A percentile compares a stretch with the other conserved stretches of the same genome.
These are phyloP conservation scores for Xylaria bambusicola DNA, from an alignment of 495 filamentous ascomycete species.

Conservation along the genomic window DNA sequence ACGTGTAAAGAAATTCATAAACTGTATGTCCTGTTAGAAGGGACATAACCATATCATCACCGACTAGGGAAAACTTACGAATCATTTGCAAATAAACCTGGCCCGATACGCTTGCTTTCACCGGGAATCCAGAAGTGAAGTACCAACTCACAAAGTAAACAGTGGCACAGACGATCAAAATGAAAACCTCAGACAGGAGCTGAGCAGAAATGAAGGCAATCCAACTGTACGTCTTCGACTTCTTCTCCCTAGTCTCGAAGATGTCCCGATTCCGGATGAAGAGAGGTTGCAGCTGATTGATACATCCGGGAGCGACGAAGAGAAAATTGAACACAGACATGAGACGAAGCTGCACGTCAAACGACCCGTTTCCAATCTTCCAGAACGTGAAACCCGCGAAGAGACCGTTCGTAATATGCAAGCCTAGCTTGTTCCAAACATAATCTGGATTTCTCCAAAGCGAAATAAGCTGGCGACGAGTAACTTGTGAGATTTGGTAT, in stretches of 20 bases:
- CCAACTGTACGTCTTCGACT: constrained; percentile 63
- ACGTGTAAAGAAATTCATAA: constrained; percentile 51
- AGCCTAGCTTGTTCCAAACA: constrained; percentile 57
- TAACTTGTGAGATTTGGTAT: constrained; percentile 51
- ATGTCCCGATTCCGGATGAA: constrained; percentile 56
- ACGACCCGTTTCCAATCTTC: constrained; percentile 32
- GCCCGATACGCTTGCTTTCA: constrained; percentile 44
- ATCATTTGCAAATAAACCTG: constrained; percentile 47
- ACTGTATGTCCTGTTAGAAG: constrained; percentile 11
- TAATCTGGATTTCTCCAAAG: constrained; percentile 66
- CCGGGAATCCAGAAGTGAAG: constrained; percentile 56
- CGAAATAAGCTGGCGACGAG: constrained; percentile 54
- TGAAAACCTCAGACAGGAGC: constrained; percentile 45
- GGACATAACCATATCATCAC: neutral
- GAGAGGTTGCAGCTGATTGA: constrained; percentile 24
- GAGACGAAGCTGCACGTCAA: constrained; percentile 53
- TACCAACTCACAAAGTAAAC: constrained; percentile 64
- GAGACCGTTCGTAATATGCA: constrained; percentile 66
- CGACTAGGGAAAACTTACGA: neutral
- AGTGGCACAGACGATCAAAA: constrained; percentile 44
- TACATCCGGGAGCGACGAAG: constrained; percentile 37
- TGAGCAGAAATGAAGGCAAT: constrained; percentile 69
- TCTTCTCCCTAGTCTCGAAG: constrained; percentile 60
- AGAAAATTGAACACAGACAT: constrained; percentile 77
- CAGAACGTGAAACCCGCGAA: constrained; percentile 43